These are phyloP conservation scores for Suhomyces panamericanus DNA, from an alignment of 1,139 yeast genomes.

Conservation along the genomic window DNA sequence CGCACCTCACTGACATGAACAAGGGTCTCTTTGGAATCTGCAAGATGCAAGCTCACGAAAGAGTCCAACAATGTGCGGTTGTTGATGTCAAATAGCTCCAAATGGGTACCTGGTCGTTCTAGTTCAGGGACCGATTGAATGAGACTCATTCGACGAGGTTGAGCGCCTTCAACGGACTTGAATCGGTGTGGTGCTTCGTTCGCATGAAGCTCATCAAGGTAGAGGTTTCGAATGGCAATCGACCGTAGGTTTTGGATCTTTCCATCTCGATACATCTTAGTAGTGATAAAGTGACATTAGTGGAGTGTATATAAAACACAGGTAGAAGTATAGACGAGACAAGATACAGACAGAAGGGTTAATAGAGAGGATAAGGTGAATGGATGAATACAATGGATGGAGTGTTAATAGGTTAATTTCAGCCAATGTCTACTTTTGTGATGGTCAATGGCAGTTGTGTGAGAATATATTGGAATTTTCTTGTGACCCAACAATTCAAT, in stretches of 20 bases:
- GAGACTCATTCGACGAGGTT: constrained; percentile 14
- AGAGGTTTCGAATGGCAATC: constrained; percentile 21
- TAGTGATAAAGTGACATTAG: background rate
- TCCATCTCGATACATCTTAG: constrained; percentile 10
- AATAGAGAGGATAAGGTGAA: too few relatives aligned
- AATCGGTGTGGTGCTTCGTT: background rate
- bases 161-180: constrained; percentile 3
- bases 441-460: too few relatives aligned
- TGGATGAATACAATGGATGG: too few relatives aligned
- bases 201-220: constrained; percentile 1
- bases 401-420: too few relatives aligned
- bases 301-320: constrained; percentile 1
- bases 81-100: constrained; percentile 16
- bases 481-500: too few relatives aligned
- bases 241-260: constrained; percentile 17
- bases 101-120: constrained; percentile 14
- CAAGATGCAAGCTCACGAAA: constrained; percentile 30
- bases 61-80: constrained; percentile 25
- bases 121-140: constrained; percentile 13
- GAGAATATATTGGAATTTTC: too few relatives aligned
- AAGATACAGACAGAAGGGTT: background rate
- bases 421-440: too few relatives aligned
- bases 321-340: background rate
- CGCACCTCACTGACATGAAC: constrained; percentile 41
- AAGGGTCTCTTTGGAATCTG: constrained; percentile 15